Conservation (phyloP, 139 green algal genomes). For the Closterium sp. region DNA sequence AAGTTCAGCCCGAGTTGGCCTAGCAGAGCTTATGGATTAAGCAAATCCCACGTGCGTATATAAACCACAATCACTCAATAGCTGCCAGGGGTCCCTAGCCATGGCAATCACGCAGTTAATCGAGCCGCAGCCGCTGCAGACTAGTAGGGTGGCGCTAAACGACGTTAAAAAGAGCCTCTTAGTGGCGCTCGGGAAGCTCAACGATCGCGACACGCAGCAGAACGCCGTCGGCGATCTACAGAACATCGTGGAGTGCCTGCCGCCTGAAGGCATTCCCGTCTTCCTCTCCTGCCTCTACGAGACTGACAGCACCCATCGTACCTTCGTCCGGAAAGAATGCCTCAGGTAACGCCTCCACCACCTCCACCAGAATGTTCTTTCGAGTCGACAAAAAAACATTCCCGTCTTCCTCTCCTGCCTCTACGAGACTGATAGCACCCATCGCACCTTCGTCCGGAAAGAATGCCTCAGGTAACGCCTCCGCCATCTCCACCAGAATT, state of each 20-base stretch:
- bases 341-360: neutral
- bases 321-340: conserved; percentile 21
- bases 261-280: conserved; percentile 7
- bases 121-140: neutral
- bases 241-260: conserved; percentile 2
- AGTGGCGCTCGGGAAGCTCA: conserved; percentile 17
- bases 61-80: neutral
- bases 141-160: neutral
- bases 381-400: too few species aligned
- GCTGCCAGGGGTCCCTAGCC: neutral
- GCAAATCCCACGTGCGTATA: neutral
- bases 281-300: conserved; percentile 22
- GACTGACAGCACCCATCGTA: conserved; percentile 8
- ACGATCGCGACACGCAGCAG: conserved; percentile 22
- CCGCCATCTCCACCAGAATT: too few species aligned
- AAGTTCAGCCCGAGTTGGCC: neutral
- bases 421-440: too few species aligned
- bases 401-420: too few species aligned
- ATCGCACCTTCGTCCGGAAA: too few species aligned
- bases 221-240: neutral
- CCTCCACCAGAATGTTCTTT: too few species aligned
- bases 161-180: conserved; percentile 16
- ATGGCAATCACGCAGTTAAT: neutral
- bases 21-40: neutral
- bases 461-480: conserved; percentile 13